Base-by-base conservation (phyloP, 495 filamentous ascomycete species). In the Podospora didyma region DNA sequence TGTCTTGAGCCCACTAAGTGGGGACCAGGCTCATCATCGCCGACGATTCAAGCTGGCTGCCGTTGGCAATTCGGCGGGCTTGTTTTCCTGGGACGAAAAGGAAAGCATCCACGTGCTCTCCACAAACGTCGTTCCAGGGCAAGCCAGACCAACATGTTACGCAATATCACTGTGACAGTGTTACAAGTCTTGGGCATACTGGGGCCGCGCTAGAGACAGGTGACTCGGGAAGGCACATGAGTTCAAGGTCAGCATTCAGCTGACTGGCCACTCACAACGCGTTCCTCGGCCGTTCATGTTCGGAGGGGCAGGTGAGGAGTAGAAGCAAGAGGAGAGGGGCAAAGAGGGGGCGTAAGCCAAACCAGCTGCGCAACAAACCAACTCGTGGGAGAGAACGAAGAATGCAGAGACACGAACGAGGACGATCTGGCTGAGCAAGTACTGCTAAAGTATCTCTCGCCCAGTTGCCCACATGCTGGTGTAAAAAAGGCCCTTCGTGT, bases 141-240 rank as follows among this genome's bases (percentile, higher is more conserved):
- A 46, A 17, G 44, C 17, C n/a, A 46, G 44, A 46, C 17, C 12
- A 19, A 42, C 39, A 20, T 22, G 6, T 24, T 47, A 47, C 46
- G n/a, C 19, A 31, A 31, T 9, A 31, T 31, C 26, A 31, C 26
- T 9, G 26, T 31, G 26, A 31, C 9, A 31, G 39, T 42, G 14
- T 42, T 14, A 47, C 45, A 37, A 31, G 24, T 19, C 42, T 42
- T n/a, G 45, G 37, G 48, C 35, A 24, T 54, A 52, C 57, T 49
- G 24, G 53, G 48, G 50, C 24, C 37, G 37, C 49, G 54, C 60
- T 61, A 58, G 41, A 23, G 20, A 10, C 22, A 17, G 28, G 46
- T 28, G 22, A 50, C 50, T 56, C 62, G 62, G 68, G 53, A 49
- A 63, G 42, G 49, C 68, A 65, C 66, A 71, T 69, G 66, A 58